These are phyloP conservation scores for Acer saccharum DNA, from an alignment of 345 rosid genomes.

Conservation along the genomic window DNA sequence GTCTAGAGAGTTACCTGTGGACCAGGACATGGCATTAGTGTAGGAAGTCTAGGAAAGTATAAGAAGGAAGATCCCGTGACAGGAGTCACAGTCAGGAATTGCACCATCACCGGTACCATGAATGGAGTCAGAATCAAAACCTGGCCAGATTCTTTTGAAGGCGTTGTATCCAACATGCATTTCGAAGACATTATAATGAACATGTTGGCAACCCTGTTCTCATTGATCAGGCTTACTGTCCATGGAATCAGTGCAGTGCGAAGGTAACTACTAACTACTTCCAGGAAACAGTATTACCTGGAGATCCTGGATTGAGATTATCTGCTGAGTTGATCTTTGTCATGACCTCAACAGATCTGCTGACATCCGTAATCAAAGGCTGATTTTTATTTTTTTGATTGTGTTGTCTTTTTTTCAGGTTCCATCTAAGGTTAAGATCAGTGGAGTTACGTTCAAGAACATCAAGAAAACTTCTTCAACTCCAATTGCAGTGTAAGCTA, in stretches of 20 bases:
- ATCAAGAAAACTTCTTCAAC: too few species aligned
- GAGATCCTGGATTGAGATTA: too few species aligned
- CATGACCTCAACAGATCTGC: too few species aligned
- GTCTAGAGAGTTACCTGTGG: slow-evolving; percentile 1
- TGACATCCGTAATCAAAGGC: too few species aligned
- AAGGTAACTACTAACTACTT: background rate
- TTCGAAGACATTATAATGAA: background rate
- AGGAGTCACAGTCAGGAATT: background rate
- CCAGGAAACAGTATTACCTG: too few species aligned
- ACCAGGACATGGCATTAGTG: slow-evolving; percentile 18
- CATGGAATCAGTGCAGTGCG: background rate
- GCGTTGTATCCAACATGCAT: background rate
- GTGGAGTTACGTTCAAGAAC: too few species aligned
- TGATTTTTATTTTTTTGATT: too few species aligned
- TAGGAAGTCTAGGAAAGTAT: background rate
- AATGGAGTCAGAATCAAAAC: background rate
- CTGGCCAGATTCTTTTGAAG: background rate
- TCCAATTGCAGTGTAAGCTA: too few species aligned
- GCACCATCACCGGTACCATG: background rate
- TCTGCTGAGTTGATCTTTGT: too few species aligned
- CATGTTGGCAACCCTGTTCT: slow-evolving; percentile 12
- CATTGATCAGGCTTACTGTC: slow-evolving; percentile 18
- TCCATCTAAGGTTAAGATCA: too few species aligned
- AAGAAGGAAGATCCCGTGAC: background rate
- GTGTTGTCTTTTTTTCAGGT: too few species aligned